Base-by-base conservation (phyloP, 495 filamentous ascomycete genomes). In the Talaromyces nanjingensis region DNA sequence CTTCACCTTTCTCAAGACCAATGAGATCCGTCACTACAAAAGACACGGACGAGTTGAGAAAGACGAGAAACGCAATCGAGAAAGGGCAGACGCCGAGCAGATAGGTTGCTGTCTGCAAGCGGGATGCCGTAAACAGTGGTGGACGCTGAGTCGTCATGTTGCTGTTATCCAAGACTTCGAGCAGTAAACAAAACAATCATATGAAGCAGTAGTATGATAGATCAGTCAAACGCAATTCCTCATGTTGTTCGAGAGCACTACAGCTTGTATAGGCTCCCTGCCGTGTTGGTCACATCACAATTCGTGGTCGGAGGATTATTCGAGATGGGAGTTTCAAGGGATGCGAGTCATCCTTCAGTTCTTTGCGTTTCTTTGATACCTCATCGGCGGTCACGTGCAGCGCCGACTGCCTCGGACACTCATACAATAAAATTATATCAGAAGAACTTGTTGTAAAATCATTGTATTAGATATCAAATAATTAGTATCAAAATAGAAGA, bases 41-140 rank as follows among this genome's bases (percentile, higher is more conserved):
- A 34, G 91, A 93, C 63, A 98, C 80, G 68, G 89, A 89, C 67
- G 89, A 89, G 77, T 98, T 99, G 67, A 99, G 87, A 79, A 97
- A 99, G 57, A 99, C 94, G 62, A 99, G 86, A 78, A 98, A 96
- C 37, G 91, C 89, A 69, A 99, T 99, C 67, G 89, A 93, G 80
- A 97, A 97, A 25, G 97, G 88, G 58, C 91, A 92, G 66, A 98
- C 90, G 64, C 86, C 91, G 55, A 94, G 77, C 33, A 99, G 83
- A 72, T 99, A 99, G 16, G 92, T 91, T 49, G 84, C 73, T 2
- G 89, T 89, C 72, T 98, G 94, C 7, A 86, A 72, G 55, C 84
- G 80, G 6, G 87, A 91, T 37, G 90, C 86, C 22, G 84, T 86
- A 69, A 87, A 84, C 47, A 82, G 62, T 54, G 75, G 65, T 60